Base-by-base conservation (phyloP, 1,284 basidiomycete species). In the Heterobasidion parviporum region DNA sequence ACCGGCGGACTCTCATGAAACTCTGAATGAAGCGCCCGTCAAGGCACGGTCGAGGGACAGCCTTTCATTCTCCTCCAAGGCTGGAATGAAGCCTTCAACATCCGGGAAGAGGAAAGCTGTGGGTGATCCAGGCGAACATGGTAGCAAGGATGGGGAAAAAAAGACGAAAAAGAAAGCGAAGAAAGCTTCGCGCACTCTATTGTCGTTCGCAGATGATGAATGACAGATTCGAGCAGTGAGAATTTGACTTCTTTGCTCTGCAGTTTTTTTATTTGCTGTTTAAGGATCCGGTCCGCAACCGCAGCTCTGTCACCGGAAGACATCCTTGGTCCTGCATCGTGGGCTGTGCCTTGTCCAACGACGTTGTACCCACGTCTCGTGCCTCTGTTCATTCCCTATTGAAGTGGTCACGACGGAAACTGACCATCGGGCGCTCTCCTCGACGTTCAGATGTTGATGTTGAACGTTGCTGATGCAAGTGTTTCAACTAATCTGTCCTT, bases 181-280 rank as follows among this genome's bases (percentile, higher is more conserved):
- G 63, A 77, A 80, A 71, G 79, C 76, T 61, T 58, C 70, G 0
- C 79, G 78, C 64, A 77, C 75, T 57, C 67, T 69, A 56, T 68
- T 86, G 15, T 85, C 83, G 0, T 86, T 86, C 58, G 80, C 74
- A 35, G 82, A 82, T 58, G 80, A 76, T 52, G 68, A 72, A 55
- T 74, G 59, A 63, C 43, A 16, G 9, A 26, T 34, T 35, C 32
- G 16, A 12, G 44, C 5, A n/a, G 44, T 46, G 20, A 5, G 44
- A 16, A 6, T 44, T 14, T 44, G 0, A 20, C n/a, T 46, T 15
- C 26, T 26, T 26, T 6, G 26, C 26, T 26, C 26, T 26, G 26
- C 4, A 5, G 4, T 26, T 26, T 26, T 26, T 26, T 26, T 1
- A 26, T 5, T 26, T 4, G 1, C 26, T 26, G 26, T 26, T 26